A percentile compares a stretch with the other conserved stretches of the same genome.
phyloP scores from a whole-genome alignment of 2,329 filamentous ascomycete genomes.

The Epichloe hybrida region DNA sequence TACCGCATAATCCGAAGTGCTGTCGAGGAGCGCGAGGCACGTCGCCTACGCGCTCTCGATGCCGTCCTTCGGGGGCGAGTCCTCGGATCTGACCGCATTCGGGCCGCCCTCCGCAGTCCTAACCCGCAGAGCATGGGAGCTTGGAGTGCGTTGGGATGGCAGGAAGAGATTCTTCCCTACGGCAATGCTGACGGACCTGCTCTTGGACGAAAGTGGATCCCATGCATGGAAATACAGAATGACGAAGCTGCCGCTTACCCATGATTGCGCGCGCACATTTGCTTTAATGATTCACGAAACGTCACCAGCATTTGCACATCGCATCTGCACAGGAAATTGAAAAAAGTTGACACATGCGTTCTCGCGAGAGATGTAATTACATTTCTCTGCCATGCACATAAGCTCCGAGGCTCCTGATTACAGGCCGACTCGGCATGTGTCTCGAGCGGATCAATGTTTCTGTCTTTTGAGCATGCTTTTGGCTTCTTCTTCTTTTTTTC shows the following conservation, averaged over 20 bases:
- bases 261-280: conserved; percentile 8
- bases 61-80: conserved; percentile 25
- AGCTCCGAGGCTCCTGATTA: not conserved
- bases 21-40: conserved; percentile 43
- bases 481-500: not conserved
- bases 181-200: conserved; percentile 27
- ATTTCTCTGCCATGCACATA: not conserved
- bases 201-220: conserved; percentile 32
- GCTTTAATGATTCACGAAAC: conserved; percentile 6
- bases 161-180: conserved; percentile 27
- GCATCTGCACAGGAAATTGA: conserved; percentile 1
- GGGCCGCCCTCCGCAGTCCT: conserved; percentile 22
- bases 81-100: conserved; percentile 21
- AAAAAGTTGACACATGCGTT: not conserved
- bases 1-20: conserved; percentile 35
- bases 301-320: conserved; percentile 2
- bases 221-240: conserved; percentile 16
- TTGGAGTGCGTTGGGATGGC: conserved; percentile 38
- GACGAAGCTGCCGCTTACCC: conserved; percentile 18
- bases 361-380: not conserved
- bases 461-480: not conserved
- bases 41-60: conserved; percentile 34
- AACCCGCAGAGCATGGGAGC: conserved; percentile 25
- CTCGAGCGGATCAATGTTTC: not conserved
- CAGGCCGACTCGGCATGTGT: not conserved